Base-by-base conservation (phyloP, 768 basidiomycete species). In the Mycena maculata region DNA sequence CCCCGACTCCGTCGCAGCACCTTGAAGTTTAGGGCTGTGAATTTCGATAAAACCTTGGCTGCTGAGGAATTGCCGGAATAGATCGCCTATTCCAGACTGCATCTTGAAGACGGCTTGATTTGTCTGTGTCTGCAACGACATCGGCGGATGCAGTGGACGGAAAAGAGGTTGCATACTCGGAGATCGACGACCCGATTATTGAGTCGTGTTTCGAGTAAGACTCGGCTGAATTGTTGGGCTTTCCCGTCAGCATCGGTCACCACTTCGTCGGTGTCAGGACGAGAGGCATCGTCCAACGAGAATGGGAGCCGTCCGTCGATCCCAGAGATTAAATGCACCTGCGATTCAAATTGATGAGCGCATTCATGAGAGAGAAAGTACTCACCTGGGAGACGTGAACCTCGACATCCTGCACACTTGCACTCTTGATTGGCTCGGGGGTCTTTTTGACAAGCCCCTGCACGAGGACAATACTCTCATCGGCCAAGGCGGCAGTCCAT, bases 1-100 rank as follows among this genome's bases (percentile, higher is more conserved):
- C 11, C 98, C 98, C 15, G 92, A 94, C 81, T 99, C 98, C 2
- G 98, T 99, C 11, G 98, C 96, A 36, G 98, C 92, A 44, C 94
- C 96, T 77, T 98, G 96, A 3, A 99, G 85, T 81, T 99, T 99
- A 7, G 98, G 98, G 67, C 93, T 96, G 80, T 99, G 97, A 67
- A 99, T 99, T 80, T 99, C 97, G 57, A 88, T 88, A 77, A 99
- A 99, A 23, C 91, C 89, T 57, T 92, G 82, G 25, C 75, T 76
- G 69, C 88, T 86, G 61, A 99, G 83, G 81, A 87, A 92, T 54
- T 92, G 86, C 47, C 96, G 89, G 91, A 98, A 99, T 48, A 96
- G 80, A 59, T 91, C 86, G 67, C 93, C 90, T 52, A 99, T 91
- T n/a, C 85, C 96, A 41, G 93, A 89, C 76, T 97, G 96, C 55